These are phyloP conservation scores for Lecanosticta acicola DNA, from an alignment of 2,329 filamentous ascomycete species.

Conservation along the genomic window DNA sequence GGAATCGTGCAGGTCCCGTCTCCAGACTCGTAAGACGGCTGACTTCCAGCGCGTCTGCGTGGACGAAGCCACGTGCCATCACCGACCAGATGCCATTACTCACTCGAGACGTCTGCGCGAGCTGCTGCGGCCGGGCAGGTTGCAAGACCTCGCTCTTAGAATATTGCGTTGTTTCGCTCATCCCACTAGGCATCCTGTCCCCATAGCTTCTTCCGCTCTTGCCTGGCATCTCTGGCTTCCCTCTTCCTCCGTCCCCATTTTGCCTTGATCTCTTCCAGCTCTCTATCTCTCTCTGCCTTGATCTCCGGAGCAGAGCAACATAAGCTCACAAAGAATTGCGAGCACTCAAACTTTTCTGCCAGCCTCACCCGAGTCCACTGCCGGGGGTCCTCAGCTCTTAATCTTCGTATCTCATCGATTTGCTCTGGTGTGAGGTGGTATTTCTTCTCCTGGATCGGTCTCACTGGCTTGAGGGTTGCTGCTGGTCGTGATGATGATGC, in stretches of 20 bases:
- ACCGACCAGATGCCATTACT: neutral
- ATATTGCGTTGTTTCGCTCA: too few relatives aligned
- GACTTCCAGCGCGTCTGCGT: too few relatives aligned
- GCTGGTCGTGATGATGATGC: slow-evolving; percentile 21
- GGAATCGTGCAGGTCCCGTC: too few relatives aligned
- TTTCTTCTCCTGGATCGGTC: slow-evolving; percentile 50
- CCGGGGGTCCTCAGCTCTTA: slow-evolving; percentile 52
- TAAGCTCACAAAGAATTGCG: slow-evolving; percentile 56
- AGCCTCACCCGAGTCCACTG: slow-evolving; percentile 55
- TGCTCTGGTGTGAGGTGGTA: slow-evolving; percentile 56
- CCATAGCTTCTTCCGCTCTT: slow-evolving; percentile 56
- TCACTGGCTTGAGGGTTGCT: slow-evolving; percentile 43
- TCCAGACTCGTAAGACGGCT: too few relatives aligned
- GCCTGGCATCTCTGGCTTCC: slow-evolving; percentile 56
- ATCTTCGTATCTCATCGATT: slow-evolving; percentile 53
- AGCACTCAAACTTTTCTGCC: slow-evolving; percentile 59
- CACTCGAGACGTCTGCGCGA: neutral
- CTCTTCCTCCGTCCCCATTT: slow-evolving; percentile 57
- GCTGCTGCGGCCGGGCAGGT: too few relatives aligned
- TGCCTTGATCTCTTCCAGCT: slow-evolving; percentile 51
- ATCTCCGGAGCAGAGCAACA: slow-evolving; percentile 48
- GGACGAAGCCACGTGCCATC: neutral
- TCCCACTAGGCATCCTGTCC: slow-evolving; percentile 54
- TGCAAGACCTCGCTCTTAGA: too few relatives aligned
- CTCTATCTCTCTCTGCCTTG: slow-evolving; percentile 38